phyloP scores from a whole-genome alignment of 139 green algal genomes.

The Haematococcus lacustris region DNA sequence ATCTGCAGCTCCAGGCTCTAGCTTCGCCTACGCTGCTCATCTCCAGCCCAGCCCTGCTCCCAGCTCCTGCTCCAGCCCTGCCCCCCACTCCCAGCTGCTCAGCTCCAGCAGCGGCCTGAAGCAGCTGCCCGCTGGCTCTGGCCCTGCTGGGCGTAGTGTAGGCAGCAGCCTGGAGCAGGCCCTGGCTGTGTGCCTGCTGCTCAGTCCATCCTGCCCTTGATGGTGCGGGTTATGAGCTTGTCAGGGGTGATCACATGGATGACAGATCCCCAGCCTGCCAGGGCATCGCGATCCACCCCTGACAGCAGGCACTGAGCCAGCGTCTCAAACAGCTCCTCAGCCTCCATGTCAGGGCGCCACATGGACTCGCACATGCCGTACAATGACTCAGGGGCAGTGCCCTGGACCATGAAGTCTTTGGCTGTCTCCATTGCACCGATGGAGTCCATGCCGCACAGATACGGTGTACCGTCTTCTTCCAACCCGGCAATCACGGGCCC shows the following conservation, averaged over 20 bases:
- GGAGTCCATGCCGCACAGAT: slow-evolving; percentile 91
- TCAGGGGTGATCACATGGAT: slow-evolving; percentile 92
- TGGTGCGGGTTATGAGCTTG: slow-evolving; percentile 65
- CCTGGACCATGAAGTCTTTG: slow-evolving; percentile 90
- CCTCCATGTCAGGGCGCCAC: slow-evolving; percentile 79
- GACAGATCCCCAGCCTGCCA: slow-evolving; percentile 92
- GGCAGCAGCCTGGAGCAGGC: too few relatives aligned
- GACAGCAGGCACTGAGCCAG: slow-evolving; percentile 83
- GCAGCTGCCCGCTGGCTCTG: too few relatives aligned
- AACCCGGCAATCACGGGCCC: slow-evolving; percentile 92
- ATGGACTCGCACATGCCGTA: slow-evolving; percentile 96
- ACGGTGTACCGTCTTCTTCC: slow-evolving; percentile 81
- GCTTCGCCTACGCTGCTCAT: too few relatives aligned
- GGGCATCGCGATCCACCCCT: slow-evolving; percentile 86
- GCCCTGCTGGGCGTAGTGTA: too few relatives aligned
- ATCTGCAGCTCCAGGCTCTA: too few relatives aligned
- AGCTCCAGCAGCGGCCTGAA: too few relatives aligned
- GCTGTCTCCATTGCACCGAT: slow-evolving; percentile 90
- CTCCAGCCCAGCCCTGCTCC: too few relatives aligned
- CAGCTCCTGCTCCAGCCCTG: too few relatives aligned
- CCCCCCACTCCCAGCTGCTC: too few relatives aligned
- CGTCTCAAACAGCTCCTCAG: slow-evolving; percentile 97
- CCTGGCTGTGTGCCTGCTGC: too few relatives aligned
- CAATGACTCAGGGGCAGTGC: slow-evolving; percentile 64
- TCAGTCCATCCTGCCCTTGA: slow-evolving; percentile 87